Conservation (phyloP, 192 early-diverging fungal genomes). For the Coemansia reversa region DNA sequence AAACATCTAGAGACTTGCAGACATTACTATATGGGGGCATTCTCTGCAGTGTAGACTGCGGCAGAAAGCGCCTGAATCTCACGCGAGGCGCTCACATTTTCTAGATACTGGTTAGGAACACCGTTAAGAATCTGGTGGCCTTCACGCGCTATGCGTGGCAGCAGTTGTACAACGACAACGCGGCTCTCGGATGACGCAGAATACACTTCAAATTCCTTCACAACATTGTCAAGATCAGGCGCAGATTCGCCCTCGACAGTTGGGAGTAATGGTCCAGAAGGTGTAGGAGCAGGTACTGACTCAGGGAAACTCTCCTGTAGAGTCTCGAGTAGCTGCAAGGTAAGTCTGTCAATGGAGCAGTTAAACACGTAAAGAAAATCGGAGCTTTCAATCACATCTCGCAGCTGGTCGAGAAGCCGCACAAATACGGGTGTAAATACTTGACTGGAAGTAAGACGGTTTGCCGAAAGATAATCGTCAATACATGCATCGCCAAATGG, state of each 20-base stretch:
- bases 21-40: constrained; percentile 23
- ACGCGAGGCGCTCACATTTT: constrained; percentile 66
- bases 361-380: constrained; percentile 46
- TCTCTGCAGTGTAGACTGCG: constrained; percentile 71
- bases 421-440: constrained; percentile 65
- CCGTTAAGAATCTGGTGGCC: constrained; percentile 72
- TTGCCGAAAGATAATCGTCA: constrained; percentile 37
- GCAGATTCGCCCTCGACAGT: constrained; percentile 44
- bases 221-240: constrained; percentile 52
- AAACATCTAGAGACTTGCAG: too few relatives aligned
- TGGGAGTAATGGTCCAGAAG: constrained; percentile 33
- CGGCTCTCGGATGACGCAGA: constrained; percentile 49
- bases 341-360: constrained; percentile 49
- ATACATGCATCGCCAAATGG: constrained; percentile 38
- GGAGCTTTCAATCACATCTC: constrained; percentile 78
- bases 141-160: constrained; percentile 68
- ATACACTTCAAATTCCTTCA: constrained; percentile 61
- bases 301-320: constrained; percentile 56
- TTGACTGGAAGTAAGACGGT: constrained; percentile 42
- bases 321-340: constrained; percentile 45
- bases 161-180: constrained; percentile 61
- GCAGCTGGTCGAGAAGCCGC: constrained; percentile 79
- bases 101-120: constrained; percentile 70
- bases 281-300: constrained; percentile 27
- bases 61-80: constrained; percentile 78